Evolutionary conservation across 495 filamentous ascomycete species (phyloP).

Genomic region (Lepidopterella palustris): DNA sequence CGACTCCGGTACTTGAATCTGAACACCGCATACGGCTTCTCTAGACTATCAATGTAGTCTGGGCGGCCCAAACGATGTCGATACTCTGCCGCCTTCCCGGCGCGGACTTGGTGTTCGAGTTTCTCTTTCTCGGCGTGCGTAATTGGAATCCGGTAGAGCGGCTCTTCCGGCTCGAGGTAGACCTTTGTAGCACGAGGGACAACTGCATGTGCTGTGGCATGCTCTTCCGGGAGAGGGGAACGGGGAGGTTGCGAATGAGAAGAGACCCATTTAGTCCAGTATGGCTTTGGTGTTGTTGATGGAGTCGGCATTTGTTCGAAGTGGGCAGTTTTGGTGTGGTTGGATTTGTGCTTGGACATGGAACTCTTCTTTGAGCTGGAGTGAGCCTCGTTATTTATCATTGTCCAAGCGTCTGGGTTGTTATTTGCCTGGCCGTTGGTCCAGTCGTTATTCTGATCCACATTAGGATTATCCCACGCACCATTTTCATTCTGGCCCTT

Average conservation of each 20-base stretch:
- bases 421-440: neutral
- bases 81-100: conserved; percentile 36
- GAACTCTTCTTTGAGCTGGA: neutral
- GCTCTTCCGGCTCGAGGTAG: conserved; percentile 7
- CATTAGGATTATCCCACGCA: neutral
- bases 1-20: conserved; percentile 42
- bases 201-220: no score
- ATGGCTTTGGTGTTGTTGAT: neutral
- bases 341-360: neutral
- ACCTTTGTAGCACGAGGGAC: neutral
- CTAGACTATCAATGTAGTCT: conserved; percentile 39
- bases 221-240: neutral
- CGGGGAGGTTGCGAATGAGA: neutral
- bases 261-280: conserved; percentile 16
- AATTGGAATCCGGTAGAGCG: conserved; percentile 5
- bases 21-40: conserved; percentile 45
- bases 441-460: neutral
- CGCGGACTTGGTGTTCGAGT: conserved; percentile 35
- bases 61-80: conserved; percentile 34
- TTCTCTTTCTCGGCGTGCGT: conserved; percentile 8
- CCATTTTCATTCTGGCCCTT: neutral
- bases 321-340: neutral
- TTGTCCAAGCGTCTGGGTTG: neutral
- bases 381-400: neutral
- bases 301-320: neutral